Evolutionary conservation across 257 asterid species (phyloP).

Genomic region (Linderniella brevidens): DNA sequence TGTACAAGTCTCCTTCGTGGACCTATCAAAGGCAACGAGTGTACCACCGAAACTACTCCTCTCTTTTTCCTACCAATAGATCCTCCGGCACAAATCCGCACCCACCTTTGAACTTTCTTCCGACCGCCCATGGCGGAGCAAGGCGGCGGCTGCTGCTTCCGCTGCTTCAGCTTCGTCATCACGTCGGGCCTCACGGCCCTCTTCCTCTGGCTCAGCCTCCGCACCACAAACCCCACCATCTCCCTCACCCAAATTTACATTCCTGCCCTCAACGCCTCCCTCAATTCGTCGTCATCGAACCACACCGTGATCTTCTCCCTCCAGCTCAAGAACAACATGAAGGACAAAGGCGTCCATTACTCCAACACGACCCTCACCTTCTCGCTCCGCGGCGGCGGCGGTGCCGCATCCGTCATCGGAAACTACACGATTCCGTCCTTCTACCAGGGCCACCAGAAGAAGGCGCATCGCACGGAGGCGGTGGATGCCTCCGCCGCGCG

Average conservation of each 20-base stretch:
- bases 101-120: neutral
- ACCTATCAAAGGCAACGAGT: too few species aligned
- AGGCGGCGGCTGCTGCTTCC: conserved; percentile 22
- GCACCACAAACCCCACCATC: conserved; percentile 43
- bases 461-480: conserved; percentile 15
- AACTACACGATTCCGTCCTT: conserved; percentile 29
- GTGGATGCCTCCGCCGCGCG: conserved; percentile 10
- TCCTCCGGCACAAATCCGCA: neutral
- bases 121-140: conserved; percentile 17
- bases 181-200: conserved; percentile 74
- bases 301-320: conserved; percentile 38
- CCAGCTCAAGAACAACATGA: conserved; percentile 43
- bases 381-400: conserved; percentile 14
- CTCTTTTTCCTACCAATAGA: neutral
- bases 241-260: conserved; percentile 32
- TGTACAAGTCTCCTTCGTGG: too few species aligned
- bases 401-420: conserved; percentile 15
- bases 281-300: conserved; percentile 18
- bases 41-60: neutral
- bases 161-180: conserved; percentile 50
- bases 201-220: conserved; percentile 78
- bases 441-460: conserved; percentile 63
- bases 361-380: conserved; percentile 24
- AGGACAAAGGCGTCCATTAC: conserved; percentile 60
- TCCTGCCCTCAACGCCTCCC: conserved; percentile 39